Percentiles rank a stretch among this genome's conserved stretches.
phyloP scores from a whole-genome alignment of 768 basidiomycete genomes.

The Lanmaoa rubissima region DNA sequence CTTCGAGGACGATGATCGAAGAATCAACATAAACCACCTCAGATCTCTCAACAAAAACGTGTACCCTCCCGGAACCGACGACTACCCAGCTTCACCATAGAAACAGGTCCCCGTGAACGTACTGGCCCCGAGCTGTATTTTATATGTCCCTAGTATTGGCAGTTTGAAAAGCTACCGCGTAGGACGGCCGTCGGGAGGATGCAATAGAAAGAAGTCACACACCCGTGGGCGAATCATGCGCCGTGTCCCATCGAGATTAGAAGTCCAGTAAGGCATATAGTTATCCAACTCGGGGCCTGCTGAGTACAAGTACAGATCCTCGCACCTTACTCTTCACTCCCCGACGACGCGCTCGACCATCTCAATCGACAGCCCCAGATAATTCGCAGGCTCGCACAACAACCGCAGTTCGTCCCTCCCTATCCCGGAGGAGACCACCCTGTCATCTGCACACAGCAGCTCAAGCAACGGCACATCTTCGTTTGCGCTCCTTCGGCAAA shows the following conservation, averaged over 20 bases:
- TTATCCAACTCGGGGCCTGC: neutral
- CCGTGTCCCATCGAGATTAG: slow-evolving; percentile 5
- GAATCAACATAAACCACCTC: slow-evolving; percentile 2
- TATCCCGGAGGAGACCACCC: slow-evolving; percentile 26
- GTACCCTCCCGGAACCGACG: neutral
- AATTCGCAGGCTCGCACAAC: slow-evolving; percentile 40
- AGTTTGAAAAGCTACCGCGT: neutral
- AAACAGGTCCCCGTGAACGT: neutral
- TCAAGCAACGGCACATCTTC: slow-evolving; percentile 34
- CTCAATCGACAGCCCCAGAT: slow-evolving; percentile 36
- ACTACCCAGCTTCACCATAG: neutral
- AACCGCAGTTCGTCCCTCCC: slow-evolving; percentile 25
- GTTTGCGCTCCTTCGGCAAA: slow-evolving; percentile 33
- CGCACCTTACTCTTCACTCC: neutral
- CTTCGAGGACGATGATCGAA: slow-evolving; percentile 35
- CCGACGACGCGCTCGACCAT: slow-evolving; percentile 26
- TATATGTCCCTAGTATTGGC: neutral
- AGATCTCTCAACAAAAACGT: neutral
- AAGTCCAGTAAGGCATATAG: slow-evolving; percentile 2
- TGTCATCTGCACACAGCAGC: slow-evolving; percentile 30
- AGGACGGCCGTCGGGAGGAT: neutral
- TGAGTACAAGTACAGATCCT: neutral
- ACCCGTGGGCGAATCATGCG: slow-evolving; percentile 5
- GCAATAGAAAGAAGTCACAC: neutral
- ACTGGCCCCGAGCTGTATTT: neutral